phyloP scores from a whole-genome alignment of 768 basidiomycete species.

The Lyophyllum decastes region DNA sequence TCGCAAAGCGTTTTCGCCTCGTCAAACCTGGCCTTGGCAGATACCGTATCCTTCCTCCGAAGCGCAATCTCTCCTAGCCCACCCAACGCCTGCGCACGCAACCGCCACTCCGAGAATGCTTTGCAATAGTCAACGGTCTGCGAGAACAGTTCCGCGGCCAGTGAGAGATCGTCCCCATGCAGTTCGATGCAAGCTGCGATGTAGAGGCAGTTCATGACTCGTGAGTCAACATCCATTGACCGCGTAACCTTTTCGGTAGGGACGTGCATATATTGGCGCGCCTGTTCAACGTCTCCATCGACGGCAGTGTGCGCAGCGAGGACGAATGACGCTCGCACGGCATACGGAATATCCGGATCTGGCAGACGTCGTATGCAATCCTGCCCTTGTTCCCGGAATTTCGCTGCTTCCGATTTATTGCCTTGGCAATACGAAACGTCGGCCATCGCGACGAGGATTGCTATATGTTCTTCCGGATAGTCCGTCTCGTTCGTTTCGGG shows the following conservation, averaged over 20 bases:
- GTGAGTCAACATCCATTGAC: neutral
- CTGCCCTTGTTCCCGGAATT: neutral
- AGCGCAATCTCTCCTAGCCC: neutral
- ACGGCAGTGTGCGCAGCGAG: slow-evolving; percentile 2
- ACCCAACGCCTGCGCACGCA: neutral
- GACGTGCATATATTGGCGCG: neutral
- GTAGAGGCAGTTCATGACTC: too few relatives aligned
- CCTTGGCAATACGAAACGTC: slow-evolving; percentile 5
- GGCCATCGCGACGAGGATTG: neutral
- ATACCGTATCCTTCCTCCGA: neutral
- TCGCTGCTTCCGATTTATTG: neutral
- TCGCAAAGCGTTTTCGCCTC: neutral
- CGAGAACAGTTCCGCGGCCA: neutral
- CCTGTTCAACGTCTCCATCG: slow-evolving; percentile 2
- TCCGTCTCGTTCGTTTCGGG: neutral
- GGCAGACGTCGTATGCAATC: neutral
- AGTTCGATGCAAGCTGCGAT: slow-evolving; percentile 6
- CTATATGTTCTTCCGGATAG: neutral
- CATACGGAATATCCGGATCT: neutral
- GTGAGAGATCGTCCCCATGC: neutral
- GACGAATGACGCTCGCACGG: neutral
- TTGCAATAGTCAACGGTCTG: neutral
- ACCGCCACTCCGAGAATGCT: neutral
- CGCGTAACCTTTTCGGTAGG: neutral
- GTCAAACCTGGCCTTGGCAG: neutral